These are phyloP conservation scores for Sideroxylon spinosum DNA, from an alignment of 179 eudicot genomes.

Conservation along the genomic window DNA sequence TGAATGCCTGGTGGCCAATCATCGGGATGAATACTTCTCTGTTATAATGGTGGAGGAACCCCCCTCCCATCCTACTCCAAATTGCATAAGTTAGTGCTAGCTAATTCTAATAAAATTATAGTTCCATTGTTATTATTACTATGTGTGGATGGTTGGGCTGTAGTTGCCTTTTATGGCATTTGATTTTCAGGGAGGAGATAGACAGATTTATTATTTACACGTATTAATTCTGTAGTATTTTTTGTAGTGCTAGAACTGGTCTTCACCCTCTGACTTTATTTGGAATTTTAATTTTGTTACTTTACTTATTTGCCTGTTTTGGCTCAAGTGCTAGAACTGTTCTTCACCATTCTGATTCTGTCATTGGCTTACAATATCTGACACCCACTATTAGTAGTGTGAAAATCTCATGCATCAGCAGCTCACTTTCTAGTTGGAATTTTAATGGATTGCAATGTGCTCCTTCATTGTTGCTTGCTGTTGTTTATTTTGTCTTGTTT, in stretches of 20 bases:
- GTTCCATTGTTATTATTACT: neutral
- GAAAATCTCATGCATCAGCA: neutral
- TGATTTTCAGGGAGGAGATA: neutral
- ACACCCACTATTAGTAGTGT: neutral
- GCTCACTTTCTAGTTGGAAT: neutral
- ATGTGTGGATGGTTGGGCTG: neutral
- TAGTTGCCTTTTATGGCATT: neutral
- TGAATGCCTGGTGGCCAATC: neutral
- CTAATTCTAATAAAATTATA: neutral
- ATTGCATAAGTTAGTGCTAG: neutral
- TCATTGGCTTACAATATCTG: neutral
- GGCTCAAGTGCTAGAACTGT: neutral
- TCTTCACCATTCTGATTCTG: neutral
- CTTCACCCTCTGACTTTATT: slow-evolving; percentile 3
- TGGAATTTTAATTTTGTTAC: neutral
- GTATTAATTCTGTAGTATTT: neutral
- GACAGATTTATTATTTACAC: neutral
- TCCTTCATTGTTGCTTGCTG: too few species aligned
- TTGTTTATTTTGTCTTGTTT: too few species aligned
- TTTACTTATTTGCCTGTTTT: neutral
- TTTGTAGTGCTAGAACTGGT: neutral
- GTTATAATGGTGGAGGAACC: neutral
- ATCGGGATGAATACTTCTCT: neutral
- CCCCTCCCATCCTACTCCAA: neutral
- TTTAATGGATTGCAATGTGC: too few species aligned